phyloP scores from a whole-genome alignment of 2,329 filamentous ascomycete genomes.

The Fusarium subtropicale region DNA sequence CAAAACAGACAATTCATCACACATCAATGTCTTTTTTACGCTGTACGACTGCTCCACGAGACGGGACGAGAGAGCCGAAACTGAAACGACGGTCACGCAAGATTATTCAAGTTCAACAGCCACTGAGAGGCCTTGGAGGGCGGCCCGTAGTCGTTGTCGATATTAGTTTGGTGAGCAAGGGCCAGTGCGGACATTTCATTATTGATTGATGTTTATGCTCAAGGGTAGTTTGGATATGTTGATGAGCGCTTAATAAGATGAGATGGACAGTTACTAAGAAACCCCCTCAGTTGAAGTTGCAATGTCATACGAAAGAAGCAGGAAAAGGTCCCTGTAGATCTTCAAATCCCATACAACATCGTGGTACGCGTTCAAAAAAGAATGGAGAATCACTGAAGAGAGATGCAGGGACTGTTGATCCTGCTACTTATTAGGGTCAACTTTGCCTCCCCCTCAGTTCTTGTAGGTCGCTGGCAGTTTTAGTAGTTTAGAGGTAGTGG shows the following conservation, averaged over 20 bases:
- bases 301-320: background rate
- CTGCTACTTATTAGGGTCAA: background rate
- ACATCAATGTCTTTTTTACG: background rate
- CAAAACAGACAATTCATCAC: background rate
- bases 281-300: no score
- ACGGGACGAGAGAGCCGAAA: constrained; percentile 28
- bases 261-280: background rate
- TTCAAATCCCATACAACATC: background rate
- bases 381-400: constrained; percentile 1
- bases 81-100: constrained; percentile 9
- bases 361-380: constrained; percentile 29
- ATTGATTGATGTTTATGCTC: constrained; percentile 9
- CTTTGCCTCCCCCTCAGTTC: constrained; percentile 17
- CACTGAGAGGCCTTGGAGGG: constrained; percentile 20
- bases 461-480: background rate
- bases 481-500: background rate
- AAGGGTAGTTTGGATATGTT: background rate
- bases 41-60: constrained; percentile 21
- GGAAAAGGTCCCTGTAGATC: constrained; percentile 9
- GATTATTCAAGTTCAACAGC: constrained; percentile 9
- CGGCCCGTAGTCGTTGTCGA: constrained; percentile 10
- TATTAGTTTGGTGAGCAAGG: background rate
- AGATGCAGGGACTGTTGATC: constrained; percentile 33
- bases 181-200: background rate
- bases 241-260: constrained; percentile 18